These are phyloP conservation scores for Trichoderma cornu-damae DNA, from an alignment of 2,329 filamentous ascomycete species.

Conservation along the genomic window DNA sequence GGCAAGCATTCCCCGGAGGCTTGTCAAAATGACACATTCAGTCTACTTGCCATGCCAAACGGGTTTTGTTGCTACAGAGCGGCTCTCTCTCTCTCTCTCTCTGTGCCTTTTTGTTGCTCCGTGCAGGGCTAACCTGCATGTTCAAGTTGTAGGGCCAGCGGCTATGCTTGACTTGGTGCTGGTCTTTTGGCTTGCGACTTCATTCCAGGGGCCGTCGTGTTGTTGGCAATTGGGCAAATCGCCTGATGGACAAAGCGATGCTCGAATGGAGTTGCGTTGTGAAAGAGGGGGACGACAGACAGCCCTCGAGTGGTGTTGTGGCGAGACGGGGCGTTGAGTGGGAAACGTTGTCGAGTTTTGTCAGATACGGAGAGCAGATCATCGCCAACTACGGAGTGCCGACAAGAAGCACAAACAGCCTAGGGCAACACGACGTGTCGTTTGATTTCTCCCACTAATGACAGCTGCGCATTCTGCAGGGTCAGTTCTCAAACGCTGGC, in stretches of 20 bases:
- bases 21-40: constrained; percentile 5
- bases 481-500: constrained; percentile 31
- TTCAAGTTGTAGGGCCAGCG: neutral
- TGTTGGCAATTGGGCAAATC: neutral
- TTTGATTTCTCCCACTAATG: too few relatives aligned
- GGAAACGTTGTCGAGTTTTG: neutral
- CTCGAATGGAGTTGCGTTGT: too few relatives aligned
- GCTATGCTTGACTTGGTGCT: neutral
- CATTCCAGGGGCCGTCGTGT: neutral
- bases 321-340: too few relatives aligned
- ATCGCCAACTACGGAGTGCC: too few relatives aligned
- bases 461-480: constrained; percentile 35
- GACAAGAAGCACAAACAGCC: too few relatives aligned
- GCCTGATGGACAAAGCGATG: neutral
- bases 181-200: neutral
- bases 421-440: too few relatives aligned
- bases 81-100: neutral
- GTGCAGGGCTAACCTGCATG: neutral
- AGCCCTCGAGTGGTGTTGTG: too few relatives aligned
- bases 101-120: neutral
- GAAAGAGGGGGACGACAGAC: too few relatives aligned
- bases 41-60: neutral
- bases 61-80: neutral
- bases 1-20: constrained; percentile 14
- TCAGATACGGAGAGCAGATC: neutral